Evolutionary conservation across 2,329 filamentous ascomycete species (phyloP).

Genomic region (Botrytis aclada): DNA sequence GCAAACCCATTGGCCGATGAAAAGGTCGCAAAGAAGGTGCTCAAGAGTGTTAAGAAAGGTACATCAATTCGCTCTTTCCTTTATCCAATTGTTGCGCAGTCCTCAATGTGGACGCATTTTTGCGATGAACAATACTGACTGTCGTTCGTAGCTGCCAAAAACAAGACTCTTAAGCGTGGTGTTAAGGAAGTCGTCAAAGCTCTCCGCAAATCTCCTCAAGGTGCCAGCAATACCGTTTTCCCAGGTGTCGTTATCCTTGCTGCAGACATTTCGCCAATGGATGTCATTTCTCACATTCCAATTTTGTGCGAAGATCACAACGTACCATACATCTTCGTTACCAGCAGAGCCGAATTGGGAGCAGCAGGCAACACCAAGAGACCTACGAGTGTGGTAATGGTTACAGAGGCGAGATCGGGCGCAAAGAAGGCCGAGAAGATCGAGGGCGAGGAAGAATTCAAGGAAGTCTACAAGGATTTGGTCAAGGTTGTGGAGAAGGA

Average conservation of each 20-base stretch:
- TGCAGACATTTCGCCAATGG: conserved; percentile 96
- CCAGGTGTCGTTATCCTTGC: conserved; percentile 86
- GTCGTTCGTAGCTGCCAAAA: conserved; percentile 71
- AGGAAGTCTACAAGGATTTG: conserved; percentile 61
- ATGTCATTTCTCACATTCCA: conserved; percentile 97
- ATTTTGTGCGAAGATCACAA: conserved; percentile 98
- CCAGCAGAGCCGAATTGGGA: conserved; percentile 87
- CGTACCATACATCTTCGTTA: conserved; percentile 94
- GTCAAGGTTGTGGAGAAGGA: conserved; percentile 67
- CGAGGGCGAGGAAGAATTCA: conserved; percentile 56
- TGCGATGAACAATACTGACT: conserved; percentile 24
- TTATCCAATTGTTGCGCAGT: neutral
- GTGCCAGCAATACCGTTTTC: conserved; percentile 60
- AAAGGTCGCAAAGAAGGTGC: conserved; percentile 66
- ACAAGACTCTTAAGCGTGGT: conserved; percentile 93
- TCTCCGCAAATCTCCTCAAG: conserved; percentile 82
- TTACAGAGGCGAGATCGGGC: conserved; percentile 54
- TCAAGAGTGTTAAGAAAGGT: conserved; percentile 63
- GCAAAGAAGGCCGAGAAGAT: conserved; percentile 42
- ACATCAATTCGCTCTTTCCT: conserved; percentile 16
- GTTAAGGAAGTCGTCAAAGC: conserved; percentile 99
- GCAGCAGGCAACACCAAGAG: conserved; percentile 93
- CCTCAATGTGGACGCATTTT: neutral
- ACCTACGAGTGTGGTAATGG: conserved; percentile 95
- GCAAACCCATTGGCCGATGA: conserved; percentile 77